phyloP scores from a whole-genome alignment of 2,329 filamentous ascomycete genomes.

The Botrytis sinoallii region DNA sequence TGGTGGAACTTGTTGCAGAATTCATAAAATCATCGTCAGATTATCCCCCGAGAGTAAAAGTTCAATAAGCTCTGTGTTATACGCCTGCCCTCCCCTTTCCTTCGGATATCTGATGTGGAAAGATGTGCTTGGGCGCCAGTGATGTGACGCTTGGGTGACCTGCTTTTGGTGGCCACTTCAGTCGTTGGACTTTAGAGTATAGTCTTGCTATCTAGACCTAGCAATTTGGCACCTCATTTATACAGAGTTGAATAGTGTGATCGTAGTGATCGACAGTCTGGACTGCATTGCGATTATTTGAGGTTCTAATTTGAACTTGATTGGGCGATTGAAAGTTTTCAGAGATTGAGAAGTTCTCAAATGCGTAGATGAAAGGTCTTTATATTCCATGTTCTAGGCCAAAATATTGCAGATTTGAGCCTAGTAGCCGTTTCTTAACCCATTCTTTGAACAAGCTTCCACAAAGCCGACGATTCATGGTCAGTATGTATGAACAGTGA shows the following conservation, averaged over 20 bases:
- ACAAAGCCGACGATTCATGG: not conserved
- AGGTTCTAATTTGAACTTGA: not conserved
- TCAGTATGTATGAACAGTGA: not conserved
- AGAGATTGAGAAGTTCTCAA: not conserved
- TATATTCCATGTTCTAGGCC: not conserved
- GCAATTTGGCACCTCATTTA: not conserved
- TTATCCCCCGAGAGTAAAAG: too few relatives aligned
- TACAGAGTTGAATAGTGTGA: not conserved
- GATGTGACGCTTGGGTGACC: not conserved
- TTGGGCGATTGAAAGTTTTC: not conserved
- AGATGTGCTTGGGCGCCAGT: not conserved
- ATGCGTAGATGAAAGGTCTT: not conserved
- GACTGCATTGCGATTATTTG: not conserved
- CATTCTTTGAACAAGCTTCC: not conserved
- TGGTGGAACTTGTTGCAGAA: not conserved
- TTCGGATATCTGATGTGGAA: not conserved
- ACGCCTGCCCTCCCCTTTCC: rapidly evolving
- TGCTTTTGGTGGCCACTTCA: not conserved
- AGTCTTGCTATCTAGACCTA: not conserved
- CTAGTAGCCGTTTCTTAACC: not conserved
- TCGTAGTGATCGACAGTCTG: not conserved
- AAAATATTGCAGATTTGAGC: not conserved
- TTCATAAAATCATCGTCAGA: not conserved
- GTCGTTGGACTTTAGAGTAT: not conserved
- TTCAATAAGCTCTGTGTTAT: not conserved